Evolutionary conservation across 208 protist species (phyloP).

Genomic region (Wallacemonas sp.): DNA sequence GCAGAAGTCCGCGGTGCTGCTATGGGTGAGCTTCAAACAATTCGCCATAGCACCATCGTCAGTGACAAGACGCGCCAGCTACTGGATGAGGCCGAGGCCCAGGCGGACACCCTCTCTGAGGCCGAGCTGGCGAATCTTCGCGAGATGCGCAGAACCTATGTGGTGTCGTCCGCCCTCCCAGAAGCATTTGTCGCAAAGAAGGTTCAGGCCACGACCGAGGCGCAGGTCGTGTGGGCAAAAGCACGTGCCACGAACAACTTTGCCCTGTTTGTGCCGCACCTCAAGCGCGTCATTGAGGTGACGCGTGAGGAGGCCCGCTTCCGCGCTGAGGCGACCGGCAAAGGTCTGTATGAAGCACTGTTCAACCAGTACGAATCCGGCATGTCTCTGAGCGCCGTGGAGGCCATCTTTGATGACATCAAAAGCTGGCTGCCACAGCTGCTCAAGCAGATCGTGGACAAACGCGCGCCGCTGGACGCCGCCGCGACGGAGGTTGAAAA

Average conservation of each 20-base stretch:
- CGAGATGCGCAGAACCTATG: conserved; percentile 37
- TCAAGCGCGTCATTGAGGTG: conserved; percentile 47
- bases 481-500: conserved; percentile 12
- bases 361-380: conserved; percentile 66
- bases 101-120: conserved; percentile 14
- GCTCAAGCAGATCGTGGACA: conserved; percentile 41
- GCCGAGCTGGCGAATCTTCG: conserved; percentile 49
- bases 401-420: conserved; percentile 51
- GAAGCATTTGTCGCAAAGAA: conserved; percentile 37
- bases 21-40: conserved; percentile 28
- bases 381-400: conserved; percentile 39
- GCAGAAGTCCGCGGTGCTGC: conserved; percentile 24
- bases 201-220: conserved; percentile 22
- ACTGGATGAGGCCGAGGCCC: conserved; percentile 20
- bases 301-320: conserved; percentile 37
- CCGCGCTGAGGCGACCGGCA: conserved; percentile 24
- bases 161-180: conserved; percentile 27
- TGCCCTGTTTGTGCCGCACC: conserved; percentile 24
- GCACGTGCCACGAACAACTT: conserved; percentile 52
- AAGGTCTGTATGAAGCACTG: conserved; percentile 57
- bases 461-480: not conserved
- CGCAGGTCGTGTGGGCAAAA: conserved; percentile 33
- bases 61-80: conserved; percentile 11
- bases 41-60: conserved; percentile 40
- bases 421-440: conserved; percentile 64